These are phyloP conservation scores for Cercospora sojina DNA, from an alignment of 2,329 filamentous ascomycete genomes.

Conservation along the genomic window DNA sequence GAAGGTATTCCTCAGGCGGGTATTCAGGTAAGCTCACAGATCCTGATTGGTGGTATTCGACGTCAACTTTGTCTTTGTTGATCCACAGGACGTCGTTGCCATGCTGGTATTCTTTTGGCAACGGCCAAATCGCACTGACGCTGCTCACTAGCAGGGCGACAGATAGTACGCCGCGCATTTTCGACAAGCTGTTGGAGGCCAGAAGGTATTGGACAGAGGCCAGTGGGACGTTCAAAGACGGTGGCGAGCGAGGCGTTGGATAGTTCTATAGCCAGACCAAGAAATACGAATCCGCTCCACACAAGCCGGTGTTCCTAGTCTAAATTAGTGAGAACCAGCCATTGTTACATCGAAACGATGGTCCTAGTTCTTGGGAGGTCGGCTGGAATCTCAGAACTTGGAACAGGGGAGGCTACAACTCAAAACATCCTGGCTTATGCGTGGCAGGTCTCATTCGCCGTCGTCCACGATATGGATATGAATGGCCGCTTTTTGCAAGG, in stretches of 20 bases:
- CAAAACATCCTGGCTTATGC: neutral
- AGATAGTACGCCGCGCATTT: conserved; percentile 16
- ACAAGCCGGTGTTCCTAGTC: conserved; percentile 6
- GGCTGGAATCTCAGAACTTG: neutral
- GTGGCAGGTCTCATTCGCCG: conserved; percentile 14
- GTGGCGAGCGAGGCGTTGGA: neutral
- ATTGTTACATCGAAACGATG: conserved; percentile 16
- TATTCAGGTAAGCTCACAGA: conserved; percentile 24
- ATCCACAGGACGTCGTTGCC: conserved; percentile 46
- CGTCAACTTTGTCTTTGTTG: conserved; percentile 37
- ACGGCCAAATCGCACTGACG: conserved; percentile 46
- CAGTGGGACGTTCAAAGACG: neutral
- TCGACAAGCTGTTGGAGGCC: neutral
- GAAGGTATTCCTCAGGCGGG: conserved; percentile 13
- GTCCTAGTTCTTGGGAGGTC: neutral
- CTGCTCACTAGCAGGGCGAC: conserved; percentile 24
- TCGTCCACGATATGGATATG: conserved; percentile 3
- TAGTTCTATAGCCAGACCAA: conserved; percentile 1
- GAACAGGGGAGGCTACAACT: conserved; percentile 8
- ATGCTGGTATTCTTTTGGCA: conserved; percentile 41
- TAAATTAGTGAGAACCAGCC: conserved; percentile 7
- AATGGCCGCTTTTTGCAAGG: conserved; percentile 13
- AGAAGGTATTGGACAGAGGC: neutral
- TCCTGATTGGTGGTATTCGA: conserved; percentile 38
- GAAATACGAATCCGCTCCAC: neutral